phyloP scores from a whole-genome alignment of 2,329 filamentous ascomycete species.

The Sodiomyces alkalinus region DNA sequence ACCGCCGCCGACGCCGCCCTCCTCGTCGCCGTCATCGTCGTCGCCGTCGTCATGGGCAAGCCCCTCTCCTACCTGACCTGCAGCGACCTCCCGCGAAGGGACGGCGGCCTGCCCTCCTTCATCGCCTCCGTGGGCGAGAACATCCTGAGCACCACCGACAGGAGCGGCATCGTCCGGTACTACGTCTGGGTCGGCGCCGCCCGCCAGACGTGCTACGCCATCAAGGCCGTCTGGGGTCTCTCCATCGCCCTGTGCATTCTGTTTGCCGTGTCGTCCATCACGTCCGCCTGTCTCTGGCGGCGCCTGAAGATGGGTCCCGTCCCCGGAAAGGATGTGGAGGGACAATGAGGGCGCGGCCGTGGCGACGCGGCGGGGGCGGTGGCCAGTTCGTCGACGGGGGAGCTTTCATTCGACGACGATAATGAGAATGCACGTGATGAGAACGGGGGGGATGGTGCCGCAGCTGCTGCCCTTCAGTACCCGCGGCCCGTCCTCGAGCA shows the following conservation, averaged over 20 bases:
- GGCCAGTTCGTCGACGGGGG: slow-evolving; percentile 9
- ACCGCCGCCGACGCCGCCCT: slow-evolving; percentile 51
- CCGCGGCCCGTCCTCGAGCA: neutral
- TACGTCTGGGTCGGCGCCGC: slow-evolving; percentile 34
- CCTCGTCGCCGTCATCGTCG: slow-evolving; percentile 62
- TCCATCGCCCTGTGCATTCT: slow-evolving; percentile 63
- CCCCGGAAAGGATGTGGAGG: slow-evolving; percentile 31
- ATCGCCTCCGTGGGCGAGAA: slow-evolving; percentile 27
- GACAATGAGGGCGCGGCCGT: slow-evolving; percentile 30
- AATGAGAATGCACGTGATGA: slow-evolving; percentile 2
- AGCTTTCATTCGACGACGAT: slow-evolving; percentile 3
- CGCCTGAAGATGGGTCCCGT: slow-evolving; percentile 29
- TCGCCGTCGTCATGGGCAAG: slow-evolving; percentile 63
- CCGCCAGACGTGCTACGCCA: slow-evolving; percentile 59
- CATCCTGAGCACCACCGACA: slow-evolving; percentile 17
- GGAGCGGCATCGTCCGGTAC: slow-evolving; percentile 18
- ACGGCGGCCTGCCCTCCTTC: slow-evolving; percentile 25
- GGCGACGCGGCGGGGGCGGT: slow-evolving; percentile 15
- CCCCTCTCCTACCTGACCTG: slow-evolving; percentile 71
- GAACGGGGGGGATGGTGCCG: slow-evolving; percentile 5
- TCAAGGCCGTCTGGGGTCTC: slow-evolving; percentile 79
- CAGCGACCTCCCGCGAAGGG: slow-evolving; percentile 27
- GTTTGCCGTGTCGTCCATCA: slow-evolving; percentile 47
- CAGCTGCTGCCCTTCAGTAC: too few species aligned
- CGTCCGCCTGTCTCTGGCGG: slow-evolving; percentile 46